A percentile compares a stretch with the other conserved stretches of the same genome.
Conservation (phyloP, 2,329 filamentous ascomycete species). For the Alternaria sp. region DNA sequence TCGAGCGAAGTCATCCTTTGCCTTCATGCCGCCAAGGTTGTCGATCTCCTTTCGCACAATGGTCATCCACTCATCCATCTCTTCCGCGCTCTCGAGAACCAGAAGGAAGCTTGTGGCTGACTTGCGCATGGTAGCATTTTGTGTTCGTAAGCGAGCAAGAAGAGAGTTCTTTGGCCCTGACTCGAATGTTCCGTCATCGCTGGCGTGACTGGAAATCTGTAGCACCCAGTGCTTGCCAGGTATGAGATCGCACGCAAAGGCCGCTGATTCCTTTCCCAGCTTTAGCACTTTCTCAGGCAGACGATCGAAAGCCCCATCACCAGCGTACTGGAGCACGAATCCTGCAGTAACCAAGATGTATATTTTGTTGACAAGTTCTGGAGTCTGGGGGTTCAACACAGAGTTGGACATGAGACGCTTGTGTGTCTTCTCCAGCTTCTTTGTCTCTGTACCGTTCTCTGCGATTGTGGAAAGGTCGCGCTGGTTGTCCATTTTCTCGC, state of each 20-base stretch:
- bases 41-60: slow-evolving; percentile 75
- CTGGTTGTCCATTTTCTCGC: slow-evolving; percentile 48
- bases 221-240: slow-evolving; percentile 82
- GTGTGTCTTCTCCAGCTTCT: slow-evolving; percentile 54
- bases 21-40: slow-evolving; percentile 70
- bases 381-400: slow-evolving; percentile 57
- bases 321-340: slow-evolving; percentile 76
- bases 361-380: slow-evolving; percentile 75
- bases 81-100: slow-evolving; percentile 74
- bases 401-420: slow-evolving; percentile 51
- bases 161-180: slow-evolving; percentile 63
- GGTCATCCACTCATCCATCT: slow-evolving; percentile 80
- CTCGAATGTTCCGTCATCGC: slow-evolving; percentile 62
- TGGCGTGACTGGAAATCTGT: slow-evolving; percentile 73
- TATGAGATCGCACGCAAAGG: slow-evolving; percentile 81
- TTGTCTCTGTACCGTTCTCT: slow-evolving; percentile 39
- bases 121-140: slow-evolving; percentile 62
- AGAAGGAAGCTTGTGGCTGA: slow-evolving; percentile 72
- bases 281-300: slow-evolving; percentile 77
- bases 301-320: slow-evolving; percentile 73
- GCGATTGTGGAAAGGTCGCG: slow-evolving; percentile 43
- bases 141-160: slow-evolving; percentile 70
- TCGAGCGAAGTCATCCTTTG: slow-evolving; percentile 37
- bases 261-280: slow-evolving; percentile 76
- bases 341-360: slow-evolving; percentile 76